Conservation (phyloP, 176 grass and related monocot species). For the Neostapfia colusana region DNA sequence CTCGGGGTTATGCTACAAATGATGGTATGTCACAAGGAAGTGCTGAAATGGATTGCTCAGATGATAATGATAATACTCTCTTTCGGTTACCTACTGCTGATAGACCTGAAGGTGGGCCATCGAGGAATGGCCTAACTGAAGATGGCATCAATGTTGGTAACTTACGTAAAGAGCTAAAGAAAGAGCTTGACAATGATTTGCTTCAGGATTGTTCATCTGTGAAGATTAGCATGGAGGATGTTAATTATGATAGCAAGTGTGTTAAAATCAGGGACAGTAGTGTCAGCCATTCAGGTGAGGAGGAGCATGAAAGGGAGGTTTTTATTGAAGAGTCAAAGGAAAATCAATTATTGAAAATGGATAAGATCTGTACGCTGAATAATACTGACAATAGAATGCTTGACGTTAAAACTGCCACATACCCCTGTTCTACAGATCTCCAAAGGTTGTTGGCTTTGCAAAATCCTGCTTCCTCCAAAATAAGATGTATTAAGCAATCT, state of each 20-base stretch:
- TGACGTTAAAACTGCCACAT: neutral
- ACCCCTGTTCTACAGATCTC: constrained; percentile 26
- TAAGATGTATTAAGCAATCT: constrained; percentile 16
- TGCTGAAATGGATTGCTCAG: constrained; percentile 66
- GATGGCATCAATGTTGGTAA: neutral
- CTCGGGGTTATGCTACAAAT: constrained; percentile 1
- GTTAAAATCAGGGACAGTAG: neutral
- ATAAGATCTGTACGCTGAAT: neutral
- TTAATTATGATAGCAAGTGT: constrained; percentile 8
- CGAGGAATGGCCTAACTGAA: neutral
- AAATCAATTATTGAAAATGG: constrained; percentile 33
- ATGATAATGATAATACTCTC: constrained; percentile 40
- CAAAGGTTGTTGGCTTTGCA: constrained; percentile 16
- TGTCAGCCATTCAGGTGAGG: constrained; percentile 9
- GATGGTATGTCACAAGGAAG: constrained; percentile 59
- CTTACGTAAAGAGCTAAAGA: constrained; percentile 19
- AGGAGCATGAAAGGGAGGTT: constrained; percentile 18
- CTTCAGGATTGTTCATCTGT: constrained; percentile 36
- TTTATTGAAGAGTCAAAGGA: constrained; percentile 22
- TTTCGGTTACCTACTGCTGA: constrained; percentile 28
- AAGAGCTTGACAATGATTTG: constrained; percentile 21
- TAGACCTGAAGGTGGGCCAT: constrained; percentile 27
- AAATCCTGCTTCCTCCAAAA: constrained; percentile 36
- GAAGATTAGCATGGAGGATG: neutral
- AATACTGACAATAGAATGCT: neutral